Base-by-base conservation (phyloP, 1,284 basidiomycete species). In the Melampsora abietis-canadensis region DNA sequence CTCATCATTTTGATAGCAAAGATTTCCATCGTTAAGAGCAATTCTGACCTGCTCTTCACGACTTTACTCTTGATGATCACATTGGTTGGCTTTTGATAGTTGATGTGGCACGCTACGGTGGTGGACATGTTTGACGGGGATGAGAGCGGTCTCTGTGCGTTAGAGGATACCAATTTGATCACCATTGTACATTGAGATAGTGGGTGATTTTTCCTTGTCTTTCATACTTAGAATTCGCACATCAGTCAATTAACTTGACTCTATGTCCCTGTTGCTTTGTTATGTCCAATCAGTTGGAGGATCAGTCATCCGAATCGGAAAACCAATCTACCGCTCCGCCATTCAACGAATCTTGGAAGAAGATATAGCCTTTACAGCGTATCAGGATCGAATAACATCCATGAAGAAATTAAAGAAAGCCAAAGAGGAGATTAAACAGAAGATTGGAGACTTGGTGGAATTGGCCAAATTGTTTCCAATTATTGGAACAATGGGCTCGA, bases 271-370 rank as follows among this genome's bases (percentile, higher is more conserved):
- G n/a, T 24, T 34, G 47, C 14, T 61, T 46, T 54, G 59, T 59
- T 68, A 63, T 67, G 73, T 48, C 10, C 8, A 14, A 44, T 0
- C 76, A 91, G 91, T 91, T 31, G 88, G 92, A n/a, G 90, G 93
- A 0, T 88, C 90, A 0, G 86, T 85, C 2, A 91, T 98, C 76
- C 86, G 87, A 59, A 92, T 95, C 0, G 95, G 95, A 46, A 92
- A 91, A 81, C 95, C 95, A 0, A 88, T 97, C 0, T 91, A 92
- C 81, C 86, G 87, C 82, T 89, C 88, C 80, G 92, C 92, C 2
- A 97, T 97, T 81, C 85, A 90, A 77, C 85, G 87, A 44, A 85
- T 98, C 1, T 89, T 92, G 0, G 83, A 88, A 65, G 51, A 69
- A 57, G 27, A 46, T 14, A 24, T 59, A 30, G 27, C 51, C 27